These are phyloP conservation scores for Phytophthora tubulina DNA, from an alignment of 352 stramenopile species.

Conservation along the genomic window DNA sequence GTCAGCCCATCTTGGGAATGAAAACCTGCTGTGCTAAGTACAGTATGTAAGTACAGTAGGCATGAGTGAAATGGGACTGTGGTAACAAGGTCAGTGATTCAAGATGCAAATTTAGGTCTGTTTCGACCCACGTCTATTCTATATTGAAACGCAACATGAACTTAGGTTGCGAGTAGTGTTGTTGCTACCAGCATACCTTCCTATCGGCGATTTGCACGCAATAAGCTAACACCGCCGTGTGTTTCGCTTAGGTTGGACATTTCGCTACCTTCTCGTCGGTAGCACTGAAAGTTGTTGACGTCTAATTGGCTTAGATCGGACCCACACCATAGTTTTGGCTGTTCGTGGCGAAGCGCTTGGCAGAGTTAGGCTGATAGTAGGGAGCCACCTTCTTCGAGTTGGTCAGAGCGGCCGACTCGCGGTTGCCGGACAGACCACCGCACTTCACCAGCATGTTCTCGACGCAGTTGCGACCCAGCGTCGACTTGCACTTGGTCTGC, in stretches of 20 bases:
- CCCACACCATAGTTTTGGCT: constrained; percentile 37
- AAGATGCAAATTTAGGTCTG: constrained; percentile 4
- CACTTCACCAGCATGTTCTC: constrained; percentile 39
- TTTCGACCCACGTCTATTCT: constrained; percentile 12
- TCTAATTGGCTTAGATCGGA: constrained; percentile 12
- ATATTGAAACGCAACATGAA: constrained; percentile 22
- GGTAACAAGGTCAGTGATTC: neutral
- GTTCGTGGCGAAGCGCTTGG: constrained; percentile 25
- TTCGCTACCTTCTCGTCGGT: constrained; percentile 11
- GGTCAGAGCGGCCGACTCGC: constrained; percentile 20
- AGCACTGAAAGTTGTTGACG: neutral
- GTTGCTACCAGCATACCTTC: neutral
- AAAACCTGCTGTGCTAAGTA: too few species aligned
- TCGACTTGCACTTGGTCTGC: constrained; percentile 28
- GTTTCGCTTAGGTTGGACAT: constrained; percentile 2
- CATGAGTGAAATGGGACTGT: too few species aligned
- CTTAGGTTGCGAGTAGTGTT: neutral
- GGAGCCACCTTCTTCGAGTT: constrained; percentile 27
- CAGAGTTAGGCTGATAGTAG: constrained; percentile 16
- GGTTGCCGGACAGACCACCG: constrained; percentile 20
- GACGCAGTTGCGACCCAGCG: constrained; percentile 40
- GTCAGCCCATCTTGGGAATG: too few species aligned
- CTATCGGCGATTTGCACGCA: constrained; percentile 13
- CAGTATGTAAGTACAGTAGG: too few species aligned
- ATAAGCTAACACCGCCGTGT: constrained; percentile 8